Base-by-base conservation (phyloP, 2,329 filamentous ascomycete species). In the Mollisia scopiformis region DNA sequence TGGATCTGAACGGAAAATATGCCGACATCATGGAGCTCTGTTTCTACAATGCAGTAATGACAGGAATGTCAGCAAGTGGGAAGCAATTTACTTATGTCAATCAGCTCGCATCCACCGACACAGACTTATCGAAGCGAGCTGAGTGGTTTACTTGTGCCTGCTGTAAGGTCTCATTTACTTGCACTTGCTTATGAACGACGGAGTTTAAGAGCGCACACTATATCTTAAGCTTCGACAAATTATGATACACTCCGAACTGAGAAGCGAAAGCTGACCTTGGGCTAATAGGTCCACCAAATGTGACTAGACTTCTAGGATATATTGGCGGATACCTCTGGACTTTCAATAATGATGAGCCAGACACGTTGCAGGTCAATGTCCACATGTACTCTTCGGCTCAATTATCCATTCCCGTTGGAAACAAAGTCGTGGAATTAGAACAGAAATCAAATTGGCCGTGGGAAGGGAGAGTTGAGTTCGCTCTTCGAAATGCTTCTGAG, bases 81-180 rank as follows among this genome's bases (percentile, higher is more conserved):
- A 82, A 77, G 30, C 75, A 76, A 1, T 88, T 88, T 70, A 85
- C 83, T 0, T 88, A 88, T 61, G 81, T 82, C 54, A 88, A 88
- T 64, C 85, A 86, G 60, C 76, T 88, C 0, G 82, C 81, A 0
- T 27, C 23, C 23, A 27, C 23, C 16, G 23, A 84, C 82, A 35
- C 83, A 79, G 7, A 78, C 82, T 75, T 76, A 19, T 85, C 79
- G 21, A 74, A 76, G 57, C 76, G 85, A 13, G 76, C 80, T 27
- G 78, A 81, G 19, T 88, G 85, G 85, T 88, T 87, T 57, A 80
- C 80, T 54, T 81, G 79, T 39, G 83, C 83, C 6, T 87, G 85
- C 63, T 88, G 85, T 67, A n/a, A n/a, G n/a, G n/a, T n/a, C n/a
- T n/a, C n/a, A n/a, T n/a, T n/a, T n/a, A n/a, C n/a, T n/a, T n/a